phyloP scores from a whole-genome alignment of 1,139 yeast genomes.

The Starmera stellimalicola region DNA sequence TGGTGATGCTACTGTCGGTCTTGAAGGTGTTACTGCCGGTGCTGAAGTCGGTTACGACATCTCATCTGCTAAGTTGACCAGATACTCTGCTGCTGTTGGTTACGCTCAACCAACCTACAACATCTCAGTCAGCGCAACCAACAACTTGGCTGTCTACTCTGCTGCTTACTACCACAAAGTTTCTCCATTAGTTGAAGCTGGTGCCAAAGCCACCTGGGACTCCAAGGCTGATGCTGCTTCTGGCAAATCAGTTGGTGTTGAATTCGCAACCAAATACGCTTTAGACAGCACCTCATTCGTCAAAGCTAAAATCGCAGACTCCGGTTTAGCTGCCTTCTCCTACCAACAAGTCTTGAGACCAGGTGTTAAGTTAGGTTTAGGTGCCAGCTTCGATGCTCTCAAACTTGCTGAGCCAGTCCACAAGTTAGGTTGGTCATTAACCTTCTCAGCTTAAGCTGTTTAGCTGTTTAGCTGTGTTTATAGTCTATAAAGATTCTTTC shows the following conservation, averaged over 20 bases:
- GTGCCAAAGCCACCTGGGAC: slow-evolving; percentile 97
- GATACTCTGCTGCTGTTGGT: slow-evolving; percentile 91
- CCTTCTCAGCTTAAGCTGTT: slow-evolving; percentile 72
- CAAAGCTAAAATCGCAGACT: slow-evolving; percentile 95
- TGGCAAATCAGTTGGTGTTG: slow-evolving; percentile 62
- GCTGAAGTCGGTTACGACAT: slow-evolving; percentile 97
- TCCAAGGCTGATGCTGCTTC: slow-evolving; percentile 60
- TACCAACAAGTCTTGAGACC: slow-evolving; percentile 95
- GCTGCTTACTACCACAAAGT: slow-evolving; percentile 98
- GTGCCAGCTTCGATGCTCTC: slow-evolving; percentile 94
- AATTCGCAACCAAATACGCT: slow-evolving; percentile 92
- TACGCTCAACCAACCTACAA: slow-evolving; percentile 85
- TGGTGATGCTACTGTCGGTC: slow-evolving; percentile 92
- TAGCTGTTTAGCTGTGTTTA: background rate
- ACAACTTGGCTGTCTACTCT: slow-evolving; percentile 83
- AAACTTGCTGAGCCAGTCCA: slow-evolving; percentile 96
- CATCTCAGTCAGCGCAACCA: slow-evolving; percentile 80
- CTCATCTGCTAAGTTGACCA: slow-evolving; percentile 83
- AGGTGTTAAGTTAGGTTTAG: slow-evolving; percentile 95
- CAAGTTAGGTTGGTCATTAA: slow-evolving; percentile 92
- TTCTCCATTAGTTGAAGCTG: slow-evolving; percentile 85
- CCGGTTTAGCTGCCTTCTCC: slow-evolving; percentile 89
- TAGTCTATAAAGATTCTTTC: too few relatives aligned
- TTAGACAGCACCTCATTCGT: slow-evolving; percentile 82
- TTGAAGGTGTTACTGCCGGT: slow-evolving; percentile 95